These are phyloP conservation scores for Clarkia xantiana DNA, from an alignment of 345 rosid species.

Conservation along the genomic window DNA sequence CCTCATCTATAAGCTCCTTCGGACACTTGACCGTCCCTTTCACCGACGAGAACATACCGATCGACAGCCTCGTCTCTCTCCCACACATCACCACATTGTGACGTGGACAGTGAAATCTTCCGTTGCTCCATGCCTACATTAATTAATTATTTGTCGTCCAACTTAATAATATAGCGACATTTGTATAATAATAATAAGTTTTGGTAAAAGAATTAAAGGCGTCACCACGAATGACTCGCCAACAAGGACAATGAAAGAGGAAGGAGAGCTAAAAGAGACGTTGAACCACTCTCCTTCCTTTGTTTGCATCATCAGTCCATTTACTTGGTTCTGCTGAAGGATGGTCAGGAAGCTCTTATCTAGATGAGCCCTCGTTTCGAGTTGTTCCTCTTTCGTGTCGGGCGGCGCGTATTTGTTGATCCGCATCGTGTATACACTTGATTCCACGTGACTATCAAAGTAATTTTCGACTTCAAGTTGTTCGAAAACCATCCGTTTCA, in stretches of 20 bases:
- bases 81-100: slow-evolving; percentile 9
- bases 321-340: slow-evolving; percentile 9
- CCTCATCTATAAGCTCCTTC: slow-evolving; percentile 16
- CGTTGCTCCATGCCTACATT: slow-evolving; percentile 14
- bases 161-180: too few relatives aligned
- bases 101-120: slow-evolving; percentile 5
- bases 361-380: background rate
- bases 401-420: slow-evolving; percentile 1
- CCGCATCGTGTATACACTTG: background rate
- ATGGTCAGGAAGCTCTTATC: slow-evolving; percentile 10
- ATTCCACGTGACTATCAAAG: background rate
- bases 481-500: slow-evolving; percentile 3
- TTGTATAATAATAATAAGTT: too few relatives aligned
- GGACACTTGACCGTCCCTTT: slow-evolving; percentile 15
- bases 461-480: slow-evolving; percentile 5
- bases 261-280: slow-evolving; percentile 1
- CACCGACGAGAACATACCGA: slow-evolving; percentile 14
- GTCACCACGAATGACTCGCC: slow-evolving; percentile 10
- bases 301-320: slow-evolving; percentile 6
- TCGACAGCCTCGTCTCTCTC: slow-evolving; percentile 9
- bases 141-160: too few relatives aligned
- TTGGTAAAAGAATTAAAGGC: background rate
- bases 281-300: slow-evolving; percentile 7
- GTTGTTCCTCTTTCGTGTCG: background rate
- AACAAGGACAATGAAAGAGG: slow-evolving; percentile 7